Conservation (phyloP, 1,139 yeast genomes). For the Saccharomyces pastorianus region DNA sequence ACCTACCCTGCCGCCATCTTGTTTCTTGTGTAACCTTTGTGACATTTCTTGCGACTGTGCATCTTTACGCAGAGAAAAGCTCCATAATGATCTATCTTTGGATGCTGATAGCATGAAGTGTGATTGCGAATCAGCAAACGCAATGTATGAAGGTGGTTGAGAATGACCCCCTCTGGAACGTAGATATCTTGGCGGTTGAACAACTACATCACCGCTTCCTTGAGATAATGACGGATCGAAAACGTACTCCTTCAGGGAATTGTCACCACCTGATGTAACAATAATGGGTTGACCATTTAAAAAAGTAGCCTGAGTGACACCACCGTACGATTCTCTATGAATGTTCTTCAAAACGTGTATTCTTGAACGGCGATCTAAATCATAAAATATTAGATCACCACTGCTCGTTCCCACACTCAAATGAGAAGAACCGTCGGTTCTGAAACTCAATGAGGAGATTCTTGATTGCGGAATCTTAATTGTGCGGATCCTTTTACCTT, state of each 20-base stretch:
- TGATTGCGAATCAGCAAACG: slow-evolving; percentile 71
- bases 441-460: slow-evolving; percentile 69
- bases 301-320: slow-evolving; percentile 68
- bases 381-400: slow-evolving; percentile 84
- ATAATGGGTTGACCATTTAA: slow-evolving; percentile 88
- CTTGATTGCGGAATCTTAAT: slow-evolving; percentile 50
- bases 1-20: slow-evolving; percentile 50
- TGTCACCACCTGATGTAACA: slow-evolving; percentile 90
- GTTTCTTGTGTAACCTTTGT: slow-evolving; percentile 54
- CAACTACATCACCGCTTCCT: slow-evolving; percentile 46
- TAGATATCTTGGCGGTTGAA: slow-evolving; percentile 84
- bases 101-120: slow-evolving; percentile 86
- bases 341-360: slow-evolving; percentile 69
- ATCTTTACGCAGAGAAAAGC: slow-evolving; percentile 85
- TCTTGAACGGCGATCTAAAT: slow-evolving; percentile 61
- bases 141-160: slow-evolving; percentile 73
- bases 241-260: slow-evolving; percentile 78
- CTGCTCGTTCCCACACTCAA: slow-evolving; percentile 68
- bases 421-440: slow-evolving; percentile 87
- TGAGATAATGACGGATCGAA: slow-evolving; percentile 84
- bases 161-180: slow-evolving; percentile 97
- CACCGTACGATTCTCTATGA: slow-evolving; percentile 69
- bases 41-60: slow-evolving; percentile 94
- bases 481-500: slow-evolving; percentile 52
- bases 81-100: slow-evolving; percentile 80